phyloP scores from a whole-genome alignment of 2,329 filamentous ascomycete genomes.

The Ilyonectria robusta region DNA sequence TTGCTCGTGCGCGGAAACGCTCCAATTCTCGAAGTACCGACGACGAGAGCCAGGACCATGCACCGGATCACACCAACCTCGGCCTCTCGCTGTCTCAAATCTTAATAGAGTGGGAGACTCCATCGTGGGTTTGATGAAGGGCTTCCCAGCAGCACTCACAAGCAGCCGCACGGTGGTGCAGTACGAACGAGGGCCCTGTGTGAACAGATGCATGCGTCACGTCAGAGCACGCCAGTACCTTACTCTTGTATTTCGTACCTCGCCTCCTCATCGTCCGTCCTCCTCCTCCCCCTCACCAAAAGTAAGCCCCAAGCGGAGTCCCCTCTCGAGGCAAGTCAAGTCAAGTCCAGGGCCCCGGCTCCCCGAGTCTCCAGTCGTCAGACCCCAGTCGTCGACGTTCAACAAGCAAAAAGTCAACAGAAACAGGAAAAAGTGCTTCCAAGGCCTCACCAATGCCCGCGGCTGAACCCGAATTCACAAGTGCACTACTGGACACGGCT shows the following conservation, averaged over 20 bases:
- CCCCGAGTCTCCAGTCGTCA: conserved; percentile 16
- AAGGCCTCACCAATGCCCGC: conserved; percentile 11
- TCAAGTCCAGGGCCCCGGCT: conserved; percentile 23
- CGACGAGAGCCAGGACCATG: conserved; percentile 18
- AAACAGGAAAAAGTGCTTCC: conserved; percentile 9
- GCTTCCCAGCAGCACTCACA: neutral
- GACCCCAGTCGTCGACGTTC: conserved; percentile 11
- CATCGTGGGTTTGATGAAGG: neutral
- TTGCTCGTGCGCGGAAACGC: conserved; percentile 5
- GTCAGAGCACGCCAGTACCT: conserved; percentile 20
- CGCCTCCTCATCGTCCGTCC: conserved; percentile 4
- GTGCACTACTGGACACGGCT: conserved; percentile 8
- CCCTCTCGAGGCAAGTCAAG: conserved; percentile 16
- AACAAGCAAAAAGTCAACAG: conserved; percentile 1
- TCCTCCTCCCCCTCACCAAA: conserved; percentile 27
- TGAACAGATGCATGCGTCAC: conserved; percentile 26
- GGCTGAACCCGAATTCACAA: conserved; percentile 14
- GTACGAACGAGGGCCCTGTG: neutral
- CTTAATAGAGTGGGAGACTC: neutral
- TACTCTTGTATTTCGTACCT: conserved; percentile 17
- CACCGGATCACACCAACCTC: conserved; percentile 2
- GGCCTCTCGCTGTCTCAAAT: neutral
- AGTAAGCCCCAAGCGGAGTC: conserved; percentile 25
- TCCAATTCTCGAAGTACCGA: conserved; percentile 17
- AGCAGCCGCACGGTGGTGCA: neutral